Evolutionary conservation across 768 basidiomycete species (phyloP).

Genomic region (Coprinellus micaceus): DNA sequence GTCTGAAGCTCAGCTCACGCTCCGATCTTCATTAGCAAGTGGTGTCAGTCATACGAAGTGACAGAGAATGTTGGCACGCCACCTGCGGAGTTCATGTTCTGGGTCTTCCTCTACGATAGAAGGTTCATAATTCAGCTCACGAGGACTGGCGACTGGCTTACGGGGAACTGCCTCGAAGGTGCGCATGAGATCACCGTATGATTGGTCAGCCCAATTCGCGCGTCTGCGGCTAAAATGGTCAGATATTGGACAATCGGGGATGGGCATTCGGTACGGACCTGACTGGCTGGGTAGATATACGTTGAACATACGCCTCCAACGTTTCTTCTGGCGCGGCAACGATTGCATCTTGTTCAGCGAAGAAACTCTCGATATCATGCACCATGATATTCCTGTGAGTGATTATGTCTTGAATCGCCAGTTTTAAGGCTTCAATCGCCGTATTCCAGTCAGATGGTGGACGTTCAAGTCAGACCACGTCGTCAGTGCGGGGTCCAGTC

Average conservation of each 20-base stretch:
- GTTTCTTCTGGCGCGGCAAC: constrained; percentile 56
- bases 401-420: background rate
- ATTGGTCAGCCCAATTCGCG: background rate
- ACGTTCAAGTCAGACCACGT: constrained; percentile 6
- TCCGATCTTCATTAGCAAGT: background rate
- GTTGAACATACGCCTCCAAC: constrained; percentile 42
- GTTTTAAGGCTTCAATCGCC: background rate
- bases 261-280: background rate
- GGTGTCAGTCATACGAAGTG: background rate
- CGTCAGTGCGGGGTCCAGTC: background rate
- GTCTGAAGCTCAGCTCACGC: background rate
- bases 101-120: background rate
- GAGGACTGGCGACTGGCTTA: background rate
- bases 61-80: background rate
- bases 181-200: background rate
- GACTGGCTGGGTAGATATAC: constrained; percentile 16
- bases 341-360: constrained; percentile 49
- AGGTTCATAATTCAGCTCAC: background rate
- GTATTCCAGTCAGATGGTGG: constrained; percentile 8
- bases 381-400: constrained; percentile 13
- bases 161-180: background rate
- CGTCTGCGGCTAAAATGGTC: constrained; percentile 1
- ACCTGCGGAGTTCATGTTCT: constrained; percentile 2
- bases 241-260: background rate
- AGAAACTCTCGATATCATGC: constrained; percentile 44